Base-by-base conservation (phyloP, 768 basidiomycete genomes). In the Trametes cubensis region DNA sequence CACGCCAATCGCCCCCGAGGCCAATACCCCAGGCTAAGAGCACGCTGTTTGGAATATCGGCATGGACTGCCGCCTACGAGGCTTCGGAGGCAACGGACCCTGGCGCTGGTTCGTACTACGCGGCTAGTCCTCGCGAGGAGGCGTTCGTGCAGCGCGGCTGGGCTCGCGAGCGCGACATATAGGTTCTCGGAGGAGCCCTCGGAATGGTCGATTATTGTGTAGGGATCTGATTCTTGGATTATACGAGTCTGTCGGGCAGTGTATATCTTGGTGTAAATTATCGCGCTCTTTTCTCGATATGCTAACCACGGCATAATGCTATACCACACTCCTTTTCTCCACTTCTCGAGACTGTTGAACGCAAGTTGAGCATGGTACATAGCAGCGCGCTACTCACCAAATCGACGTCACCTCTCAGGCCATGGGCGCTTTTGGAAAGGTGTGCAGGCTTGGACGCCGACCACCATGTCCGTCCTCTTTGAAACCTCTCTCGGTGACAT, bases 401-500 rank as follows among this genome's bases (percentile, higher is more conserved):
- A 30, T 8, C 34, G 34, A 34, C 34, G 34, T 34, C 34, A 34
- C 34, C 34, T 7, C 34, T 10, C 5, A 34, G 34, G 34, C 10
- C 6, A 11, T 34, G 34, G 34, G 34, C 34, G 34, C 34, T 10
- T 34, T 10, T 11, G 34, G 15, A 13, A 44, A 52, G 53, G 44
- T 48, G 21, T 18, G 5, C 20, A 39, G 30, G 47, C 50, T 52
- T 60, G 58, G 25, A 38, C 54, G 45, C 25, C 59, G 47, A 64
- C 63, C 55, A 48, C 46, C 61, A 97, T 98, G 97, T 98, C 95
- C 61, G 93, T 98, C 42, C 83, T 99, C 60, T 84, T 98, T 66
- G 97, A 98, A 80, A 99, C 97, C 4, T 98, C 95, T 21, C 79
- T 98, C 1, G 97, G 97, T 60, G 97, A 99, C 77, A 82, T 99